Base-by-base conservation (phyloP, 305 asterid species). In the Ilex paraguariensis region DNA sequence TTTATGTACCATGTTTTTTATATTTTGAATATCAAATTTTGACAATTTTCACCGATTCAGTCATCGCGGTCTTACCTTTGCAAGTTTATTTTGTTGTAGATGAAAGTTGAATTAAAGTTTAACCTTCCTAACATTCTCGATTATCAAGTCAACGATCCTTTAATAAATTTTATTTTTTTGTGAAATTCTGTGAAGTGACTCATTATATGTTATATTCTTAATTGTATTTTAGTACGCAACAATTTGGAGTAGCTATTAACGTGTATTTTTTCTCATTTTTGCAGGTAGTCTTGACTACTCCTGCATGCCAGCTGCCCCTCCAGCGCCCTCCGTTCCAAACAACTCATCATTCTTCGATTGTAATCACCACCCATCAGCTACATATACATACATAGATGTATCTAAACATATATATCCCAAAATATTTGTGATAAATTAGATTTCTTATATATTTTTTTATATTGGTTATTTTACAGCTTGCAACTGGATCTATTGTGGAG, bases 281-380 rank as follows among this genome's bases (percentile, higher is more conserved):
- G 66, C 74, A 89, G 97, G 97, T 67, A 64, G 86, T 42, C 71
- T 90, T 36, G 87, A 87, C 67, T 90, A 90, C 70, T 83, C 94
- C 10, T 90, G 97, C 65, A 81, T 90, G 88, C 80, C 95, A 30
- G 84, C 95, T 13, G 39, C 91, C 46, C 95, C 94, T 56, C 91
- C 89, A 33, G 70, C 70, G 56, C 87, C 91, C 39, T 12, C 90
- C 10, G 14, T 59, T 67, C 91, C 90, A 13, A 10, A 51, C 74
- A 82, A 87, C 73, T 0, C 5, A 8, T 87, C 97, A 44, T 55
- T 75, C 62, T 87, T 81, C 21, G 91, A 87, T 42, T 91, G 95
- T 87, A 81, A 72, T 73, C 58, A 7, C 46, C 13, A 57, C 56
- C 32, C 42, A 10, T 42, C n/a, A 31, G 21, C 7, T 49, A 15